Conservation (phyloP, 306 rosid genomes). For the Vigna nakashimae region DNA sequence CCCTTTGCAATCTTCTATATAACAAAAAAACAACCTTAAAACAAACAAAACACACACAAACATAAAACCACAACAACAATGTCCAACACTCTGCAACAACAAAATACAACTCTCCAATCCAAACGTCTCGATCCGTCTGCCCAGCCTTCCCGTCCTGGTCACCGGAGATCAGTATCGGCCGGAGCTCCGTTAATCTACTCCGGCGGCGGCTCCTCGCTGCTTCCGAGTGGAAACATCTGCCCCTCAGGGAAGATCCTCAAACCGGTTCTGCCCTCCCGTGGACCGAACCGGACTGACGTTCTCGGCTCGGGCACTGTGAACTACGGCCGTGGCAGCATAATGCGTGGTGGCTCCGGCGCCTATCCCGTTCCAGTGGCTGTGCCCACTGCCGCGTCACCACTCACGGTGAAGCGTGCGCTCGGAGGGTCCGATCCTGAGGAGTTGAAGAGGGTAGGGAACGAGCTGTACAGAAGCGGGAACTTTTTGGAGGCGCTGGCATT, state of each 20-base stretch:
- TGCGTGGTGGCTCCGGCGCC: constrained; percentile 60
- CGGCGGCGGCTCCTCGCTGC: constrained; percentile 51
- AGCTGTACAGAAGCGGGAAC: constrained; percentile 63
- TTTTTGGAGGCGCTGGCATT: constrained; percentile 78
- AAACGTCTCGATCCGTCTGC: constrained; percentile 65
- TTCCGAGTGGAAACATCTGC: constrained; percentile 80
- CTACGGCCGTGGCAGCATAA: constrained; percentile 89
- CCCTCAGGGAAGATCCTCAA: constrained; percentile 72
- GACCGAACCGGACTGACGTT: constrained; percentile 64
- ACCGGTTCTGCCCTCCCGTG: constrained; percentile 55
- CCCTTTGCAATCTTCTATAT: constrained; percentile 5
- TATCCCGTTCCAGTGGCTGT: constrained; percentile 40
- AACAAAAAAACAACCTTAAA: not conserved
- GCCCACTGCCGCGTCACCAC: constrained; percentile 39
- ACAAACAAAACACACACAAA: not conserved
- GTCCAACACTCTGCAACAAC: constrained; percentile 63
- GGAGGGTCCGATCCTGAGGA: constrained; percentile 77
- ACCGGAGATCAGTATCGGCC: constrained; percentile 84
- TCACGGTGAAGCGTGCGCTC: constrained; percentile 49
- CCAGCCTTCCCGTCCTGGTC: constrained; percentile 64
- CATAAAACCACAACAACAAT: constrained; percentile 16
- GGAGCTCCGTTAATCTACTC: constrained; percentile 84
- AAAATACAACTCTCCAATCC: constrained; percentile 48
- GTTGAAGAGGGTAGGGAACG: constrained; percentile 74
- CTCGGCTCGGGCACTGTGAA: constrained; percentile 77